Evolutionary conservation across 2,329 filamentous ascomycete species (phyloP), one percentile per base, ranked within the genome.

Genomic region (Coniochaeta sp.): DNA sequence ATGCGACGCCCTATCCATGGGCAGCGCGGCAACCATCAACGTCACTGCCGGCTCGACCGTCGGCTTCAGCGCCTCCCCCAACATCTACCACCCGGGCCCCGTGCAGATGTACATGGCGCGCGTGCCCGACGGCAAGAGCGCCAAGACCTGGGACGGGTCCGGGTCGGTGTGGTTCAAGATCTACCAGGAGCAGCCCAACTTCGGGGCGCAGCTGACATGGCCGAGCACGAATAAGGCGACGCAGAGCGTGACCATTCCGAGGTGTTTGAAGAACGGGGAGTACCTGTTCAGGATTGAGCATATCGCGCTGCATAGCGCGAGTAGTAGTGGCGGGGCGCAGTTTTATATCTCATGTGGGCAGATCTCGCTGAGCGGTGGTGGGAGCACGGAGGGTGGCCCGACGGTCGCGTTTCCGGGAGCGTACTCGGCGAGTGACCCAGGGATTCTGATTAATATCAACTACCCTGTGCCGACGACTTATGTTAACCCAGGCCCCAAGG

Each of bases 121-220:
- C 64, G 73, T 70, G 1, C 72, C 73, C 6, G 64, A 65, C 2
- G 73, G 73, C 11, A 65, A 72, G 60, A 67, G 69, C 19, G 69
- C 70, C 14, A 64, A 68, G 22, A 67, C 61, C 17, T 75, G 70
- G 69, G 69, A 72, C 59, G 72, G 71, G 3, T 62, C 66, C 6
- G 73, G 71, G 12, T 61, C 65, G 5, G 69, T 71, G 26, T 76
- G 72, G 73, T 75, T 75, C 68, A 76, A 75, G 67, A 71, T 75
- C 43, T 72, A 71, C 64, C 67, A 73, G 56, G 68, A 72, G 62
- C 65, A 68, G 61, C 67, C 67, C 52, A 63, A 59, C 8, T 67
- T 68, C 52, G 66, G 64, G 1, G 38, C 59, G 17, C 44, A 59
- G 40, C 59, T 61, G 47, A 61, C 59, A 11, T 64, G 62, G 62